These are phyloP conservation scores for Chrysoporthe deuterocubensis DNA, from an alignment of 2,329 filamentous ascomycete species.

Conservation along the genomic window DNA sequence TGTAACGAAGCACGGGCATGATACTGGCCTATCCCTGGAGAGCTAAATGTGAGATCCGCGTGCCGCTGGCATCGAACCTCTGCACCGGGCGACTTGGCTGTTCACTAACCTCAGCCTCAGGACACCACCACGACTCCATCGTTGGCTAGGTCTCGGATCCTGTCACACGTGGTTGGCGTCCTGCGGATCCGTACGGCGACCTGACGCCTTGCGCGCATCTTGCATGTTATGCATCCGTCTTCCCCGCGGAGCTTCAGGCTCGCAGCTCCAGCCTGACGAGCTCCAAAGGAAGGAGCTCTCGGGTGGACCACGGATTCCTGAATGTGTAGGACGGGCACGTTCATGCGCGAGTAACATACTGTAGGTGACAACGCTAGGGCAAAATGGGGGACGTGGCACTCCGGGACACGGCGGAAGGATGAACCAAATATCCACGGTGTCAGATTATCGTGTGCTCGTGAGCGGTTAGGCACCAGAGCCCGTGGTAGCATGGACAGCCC, in stretches of 20 bases:
- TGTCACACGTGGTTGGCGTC: background rate
- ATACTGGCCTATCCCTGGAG: background rate
- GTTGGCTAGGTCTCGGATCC: background rate
- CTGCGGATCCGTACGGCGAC: background rate
- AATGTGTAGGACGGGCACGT: background rate
- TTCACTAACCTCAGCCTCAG: no score
- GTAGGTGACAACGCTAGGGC: background rate
- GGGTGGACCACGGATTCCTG: background rate
- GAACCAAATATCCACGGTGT: background rate
- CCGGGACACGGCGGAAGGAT: background rate
- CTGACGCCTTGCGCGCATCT: background rate
- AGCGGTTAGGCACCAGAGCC: background rate
- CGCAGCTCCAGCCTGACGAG: background rate
- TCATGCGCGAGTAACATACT: background rate
- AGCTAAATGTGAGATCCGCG: background rate
- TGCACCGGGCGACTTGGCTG: background rate
- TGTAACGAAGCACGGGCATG: background rate
- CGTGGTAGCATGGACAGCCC: background rate
- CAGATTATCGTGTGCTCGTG: background rate
- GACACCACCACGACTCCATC: background rate
- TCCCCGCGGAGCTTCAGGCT: background rate
- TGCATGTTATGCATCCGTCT: background rate
- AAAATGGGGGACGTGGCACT: background rate
- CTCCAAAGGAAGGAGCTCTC: background rate
- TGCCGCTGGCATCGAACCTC: background rate